phyloP scores from a whole-genome alignment of 495 filamentous ascomycete species.

The Trichoderma gamsii region DNA sequence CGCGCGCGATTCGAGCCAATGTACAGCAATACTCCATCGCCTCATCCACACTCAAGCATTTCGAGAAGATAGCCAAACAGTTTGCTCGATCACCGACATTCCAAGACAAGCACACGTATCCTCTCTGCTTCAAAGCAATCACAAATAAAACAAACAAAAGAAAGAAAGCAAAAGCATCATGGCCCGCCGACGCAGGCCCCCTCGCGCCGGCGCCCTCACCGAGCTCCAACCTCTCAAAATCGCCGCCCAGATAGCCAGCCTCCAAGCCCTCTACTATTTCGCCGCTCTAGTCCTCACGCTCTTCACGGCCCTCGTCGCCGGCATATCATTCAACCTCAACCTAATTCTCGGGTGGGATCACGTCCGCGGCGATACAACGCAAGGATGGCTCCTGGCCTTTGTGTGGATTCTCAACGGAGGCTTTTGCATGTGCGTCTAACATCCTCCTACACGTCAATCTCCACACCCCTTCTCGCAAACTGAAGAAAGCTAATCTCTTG shows the following conservation, averaged over 20 bases:
- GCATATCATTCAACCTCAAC: slow-evolving; percentile 60
- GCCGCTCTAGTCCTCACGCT: slow-evolving; percentile 68
- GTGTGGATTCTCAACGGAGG: slow-evolving; percentile 78
- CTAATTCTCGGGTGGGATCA: slow-evolving; percentile 74
- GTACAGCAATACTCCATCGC: background rate
- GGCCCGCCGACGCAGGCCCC: slow-evolving; percentile 71
- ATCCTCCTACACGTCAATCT: background rate
- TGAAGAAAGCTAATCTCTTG: slow-evolving; percentile 20
- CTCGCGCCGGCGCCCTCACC: slow-evolving; percentile 68
- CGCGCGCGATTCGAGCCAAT: background rate
- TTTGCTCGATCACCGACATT: background rate
- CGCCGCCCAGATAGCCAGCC: slow-evolving; percentile 73
- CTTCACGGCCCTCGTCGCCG: slow-evolving; percentile 83
- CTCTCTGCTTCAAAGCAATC: background rate
- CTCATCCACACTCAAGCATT: slow-evolving; percentile 5
- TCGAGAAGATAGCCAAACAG: background rate
- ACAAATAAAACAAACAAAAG: background rate
- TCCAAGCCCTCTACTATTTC: slow-evolving; percentile 83
- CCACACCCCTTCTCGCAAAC: background rate
- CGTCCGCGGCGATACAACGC: slow-evolving; percentile 82
- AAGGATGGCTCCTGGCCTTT: slow-evolving; percentile 85
- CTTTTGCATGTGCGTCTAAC: slow-evolving; percentile 59
- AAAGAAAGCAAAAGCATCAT: slow-evolving; percentile 32
- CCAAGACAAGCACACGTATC: background rate
- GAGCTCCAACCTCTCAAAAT: slow-evolving; percentile 82